Percentiles rank a stretch among this genome's conserved stretches.
phyloP scores from a whole-genome alignment of 2,329 filamentous ascomycete species.

The Sodiomyces alkalinus region DNA sequence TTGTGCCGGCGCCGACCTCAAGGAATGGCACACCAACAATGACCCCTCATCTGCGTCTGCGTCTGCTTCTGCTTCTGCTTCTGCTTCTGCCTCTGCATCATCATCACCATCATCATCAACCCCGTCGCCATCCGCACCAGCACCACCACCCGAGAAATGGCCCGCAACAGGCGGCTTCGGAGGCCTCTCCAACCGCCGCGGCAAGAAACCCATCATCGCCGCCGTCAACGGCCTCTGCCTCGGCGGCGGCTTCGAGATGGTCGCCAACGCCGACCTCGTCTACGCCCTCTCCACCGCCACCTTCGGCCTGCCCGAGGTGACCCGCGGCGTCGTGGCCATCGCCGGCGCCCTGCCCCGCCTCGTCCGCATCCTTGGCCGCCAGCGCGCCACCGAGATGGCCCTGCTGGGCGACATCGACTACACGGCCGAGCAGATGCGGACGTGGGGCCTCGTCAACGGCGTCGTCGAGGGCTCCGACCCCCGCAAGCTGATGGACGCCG shows the following conservation, averaged over 20 bases:
- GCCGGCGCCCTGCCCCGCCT: constrained; percentile 57
- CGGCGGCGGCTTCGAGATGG: constrained; percentile 66
- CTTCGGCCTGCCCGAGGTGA: constrained; percentile 59
- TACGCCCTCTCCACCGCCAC: constrained; percentile 41
- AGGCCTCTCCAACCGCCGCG: constrained; percentile 43
- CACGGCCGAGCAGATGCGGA: constrained; percentile 39
- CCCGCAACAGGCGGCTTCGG: constrained; percentile 5
- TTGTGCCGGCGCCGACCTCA: constrained; percentile 53
- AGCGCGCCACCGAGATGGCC: constrained; percentile 57
- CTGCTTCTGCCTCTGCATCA: too few species aligned
- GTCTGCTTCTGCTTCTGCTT: too few species aligned
- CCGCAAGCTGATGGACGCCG: constrained; percentile 35
- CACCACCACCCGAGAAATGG: constrained; percentile 3
- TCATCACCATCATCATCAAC: background rate
- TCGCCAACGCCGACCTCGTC: constrained; percentile 57
- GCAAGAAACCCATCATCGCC: constrained; percentile 61
- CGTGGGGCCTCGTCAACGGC: constrained; percentile 58
- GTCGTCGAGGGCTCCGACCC: constrained; percentile 29
- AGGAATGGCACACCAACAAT: constrained; percentile 41
- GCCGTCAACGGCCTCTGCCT: constrained; percentile 64
- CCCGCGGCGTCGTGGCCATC: constrained; percentile 53
- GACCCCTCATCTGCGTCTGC: too few species aligned
- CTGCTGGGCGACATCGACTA: constrained; percentile 48
- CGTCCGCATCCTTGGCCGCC: constrained; percentile 47
- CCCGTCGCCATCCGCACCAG: background rate